Evolutionary conservation across 176 grass and related monocot genomes (phyloP), one percentile per base, ranked within the genome.

Genomic region (Eremochloa ophiuroides): DNA sequence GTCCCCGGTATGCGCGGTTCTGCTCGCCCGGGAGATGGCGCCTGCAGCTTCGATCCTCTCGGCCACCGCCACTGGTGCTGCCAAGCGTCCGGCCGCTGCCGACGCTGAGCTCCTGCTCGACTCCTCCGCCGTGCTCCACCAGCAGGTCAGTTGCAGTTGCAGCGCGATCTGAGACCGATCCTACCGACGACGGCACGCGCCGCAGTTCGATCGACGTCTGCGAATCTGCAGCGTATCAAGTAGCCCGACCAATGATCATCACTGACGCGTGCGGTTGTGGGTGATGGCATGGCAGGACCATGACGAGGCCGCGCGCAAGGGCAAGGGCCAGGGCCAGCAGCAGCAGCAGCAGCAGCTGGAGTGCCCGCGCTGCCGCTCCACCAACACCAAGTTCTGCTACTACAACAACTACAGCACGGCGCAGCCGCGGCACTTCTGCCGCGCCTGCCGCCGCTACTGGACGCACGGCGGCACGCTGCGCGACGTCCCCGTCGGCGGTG

Each of bases 401-500:
- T 48, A 48, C 16, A 48, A 17, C 46, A 48, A 48, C 16, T 17
- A 48, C 16, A 48, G 4, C 4, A 48, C 16, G 16, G 12, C 14
- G 0, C 14, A 48, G 3, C 46, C 46, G 16, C 46, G 46, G 16
- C 12, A 48, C 16, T 48, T 48, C 46, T 48, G 46, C 46, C 14
- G 12, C 3, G 46, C 46, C 0, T 48, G 46, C 16, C 14, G 46
- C 4, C 14, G 14, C 46, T 48, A 48, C 12, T 48, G 46, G 46
- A 48, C 14, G 12, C 46, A 48, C 0, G 46, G 46, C 1, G 44
- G 44, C 13, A 47, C 44, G 8, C 44, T 15, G 26, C 95, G 95
- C 30, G 85, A 89, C 73, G 95, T 98, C 22, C 95, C 95, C 22
- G 84, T 98, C 58, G 95, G 95, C 0, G 95, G 95, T 9, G 88